phyloP scores from a whole-genome alignment of 352 stramenopile genomes.

The Globisporangium radiosum region DNA sequence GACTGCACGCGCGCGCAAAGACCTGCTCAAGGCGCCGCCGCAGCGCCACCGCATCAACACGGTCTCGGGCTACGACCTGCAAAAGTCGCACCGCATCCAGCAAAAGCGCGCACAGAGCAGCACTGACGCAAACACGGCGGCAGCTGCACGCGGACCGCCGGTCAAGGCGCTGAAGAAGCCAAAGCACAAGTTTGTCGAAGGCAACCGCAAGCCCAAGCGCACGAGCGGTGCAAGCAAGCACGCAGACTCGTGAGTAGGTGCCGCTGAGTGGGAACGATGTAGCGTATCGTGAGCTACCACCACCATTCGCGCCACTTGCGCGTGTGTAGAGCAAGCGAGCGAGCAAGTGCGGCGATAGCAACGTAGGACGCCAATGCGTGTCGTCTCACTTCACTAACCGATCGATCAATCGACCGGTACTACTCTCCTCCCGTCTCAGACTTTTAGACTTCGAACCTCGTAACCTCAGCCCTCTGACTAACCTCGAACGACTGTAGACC shows the following conservation, averaged over 20 bases:
- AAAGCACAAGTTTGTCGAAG: constrained; percentile 10
- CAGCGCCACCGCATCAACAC: constrained; percentile 76
- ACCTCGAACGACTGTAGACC: too few relatives aligned
- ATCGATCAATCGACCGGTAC: too few relatives aligned
- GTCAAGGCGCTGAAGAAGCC: constrained; percentile 4
- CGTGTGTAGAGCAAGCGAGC: background rate
- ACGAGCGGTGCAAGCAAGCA: background rate
- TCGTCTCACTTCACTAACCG: too few relatives aligned
- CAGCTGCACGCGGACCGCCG: background rate
- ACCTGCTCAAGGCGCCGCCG: constrained; percentile 74
- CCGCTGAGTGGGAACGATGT: too few relatives aligned
- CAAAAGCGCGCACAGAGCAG: constrained; percentile 13
- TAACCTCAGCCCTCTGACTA: too few relatives aligned
- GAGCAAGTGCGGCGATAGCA: background rate
- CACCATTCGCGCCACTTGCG: too few relatives aligned
- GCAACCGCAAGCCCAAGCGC: background rate
- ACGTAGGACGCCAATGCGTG: too few relatives aligned
- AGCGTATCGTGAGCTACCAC: too few relatives aligned
- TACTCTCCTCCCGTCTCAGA: too few relatives aligned
- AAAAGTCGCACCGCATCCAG: constrained; percentile 67
- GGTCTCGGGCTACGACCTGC: constrained; percentile 82
- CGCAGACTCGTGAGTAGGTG: too few relatives aligned
- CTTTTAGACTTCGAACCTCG: too few relatives aligned
- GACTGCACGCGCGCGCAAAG: constrained; percentile 55
- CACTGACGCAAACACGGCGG: background rate